Evolutionary conservation across 75 land plant genomes (phyloP).

Genomic region (Isoetes taiwanensis): DNA sequence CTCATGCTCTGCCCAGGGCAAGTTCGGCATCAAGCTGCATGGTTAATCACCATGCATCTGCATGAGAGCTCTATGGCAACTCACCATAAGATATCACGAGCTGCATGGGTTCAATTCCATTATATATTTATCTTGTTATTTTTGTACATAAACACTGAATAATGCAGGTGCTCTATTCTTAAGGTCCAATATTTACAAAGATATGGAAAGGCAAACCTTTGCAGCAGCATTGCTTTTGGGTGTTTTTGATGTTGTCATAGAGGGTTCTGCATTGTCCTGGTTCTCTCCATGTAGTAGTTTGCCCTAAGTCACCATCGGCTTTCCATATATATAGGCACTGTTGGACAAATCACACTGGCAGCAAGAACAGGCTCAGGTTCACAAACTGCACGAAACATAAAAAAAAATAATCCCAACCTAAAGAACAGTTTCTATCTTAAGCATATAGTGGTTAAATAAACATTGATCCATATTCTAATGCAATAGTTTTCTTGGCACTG

Average conservation of each 20-base stretch:
- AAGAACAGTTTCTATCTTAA: too few species aligned
- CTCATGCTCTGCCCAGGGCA: too few species aligned
- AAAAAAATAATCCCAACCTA: too few species aligned
- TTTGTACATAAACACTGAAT: too few species aligned
- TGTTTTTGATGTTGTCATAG: slow-evolving; percentile 26
- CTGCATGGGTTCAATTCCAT: background rate
- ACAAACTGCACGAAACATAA: background rate
- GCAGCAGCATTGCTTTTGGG: slow-evolving; percentile 47
- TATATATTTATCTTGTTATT: too few species aligned
- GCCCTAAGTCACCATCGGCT: slow-evolving; percentile 15
- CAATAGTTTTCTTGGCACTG: too few species aligned
- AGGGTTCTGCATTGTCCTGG: slow-evolving; percentile 16
- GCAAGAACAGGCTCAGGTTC: background rate
- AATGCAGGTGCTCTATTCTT: too few species aligned
- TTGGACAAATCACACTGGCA: slow-evolving; percentile 11
- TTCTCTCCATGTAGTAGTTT: slow-evolving; percentile 14
- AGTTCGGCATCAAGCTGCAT: too few species aligned
- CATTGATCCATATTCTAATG: background rate
- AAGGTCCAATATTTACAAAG: too few species aligned
- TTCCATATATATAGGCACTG: slow-evolving; percentile 15
- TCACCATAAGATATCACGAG: slow-evolving; percentile 1
- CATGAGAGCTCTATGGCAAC: background rate
- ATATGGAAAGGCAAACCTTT: slow-evolving; percentile 15
- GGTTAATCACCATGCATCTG: background rate
- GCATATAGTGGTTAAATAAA: background rate